A percentile compares a stretch with the other conserved stretches of the same genome.
Evolutionary conservation across 2,329 filamentous ascomycete species (phyloP).

Genomic region (Rugonectria rugulosa): DNA sequence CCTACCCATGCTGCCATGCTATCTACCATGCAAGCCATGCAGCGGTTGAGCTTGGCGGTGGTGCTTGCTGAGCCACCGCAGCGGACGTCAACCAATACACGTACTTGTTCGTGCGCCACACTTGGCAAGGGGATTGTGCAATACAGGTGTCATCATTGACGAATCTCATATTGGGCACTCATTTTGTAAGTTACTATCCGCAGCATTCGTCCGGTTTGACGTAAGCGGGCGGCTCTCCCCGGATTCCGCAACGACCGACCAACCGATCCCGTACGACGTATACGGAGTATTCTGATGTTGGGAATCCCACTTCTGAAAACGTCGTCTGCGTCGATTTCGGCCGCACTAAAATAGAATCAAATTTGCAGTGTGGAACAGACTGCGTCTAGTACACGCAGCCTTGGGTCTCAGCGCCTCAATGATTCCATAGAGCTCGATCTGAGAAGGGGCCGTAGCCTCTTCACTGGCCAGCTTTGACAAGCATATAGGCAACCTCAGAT

Average conservation of each 20-base stretch:
- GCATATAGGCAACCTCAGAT: no score
- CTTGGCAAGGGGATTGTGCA: not conserved
- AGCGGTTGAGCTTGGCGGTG: not conserved
- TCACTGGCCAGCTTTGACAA: no score
- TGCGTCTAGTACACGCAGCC: no score
- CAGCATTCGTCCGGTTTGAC: slow-evolving; percentile 1
- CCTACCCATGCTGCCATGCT: not conserved
- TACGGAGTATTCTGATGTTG: no score
- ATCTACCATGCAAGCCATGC: no score
- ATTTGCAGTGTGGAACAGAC: no score
- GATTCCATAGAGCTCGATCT: no score
- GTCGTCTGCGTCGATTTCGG: no score
- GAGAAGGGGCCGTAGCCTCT: no score
- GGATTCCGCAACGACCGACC: slow-evolving; percentile 2
- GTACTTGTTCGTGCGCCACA: slow-evolving; percentile 12
- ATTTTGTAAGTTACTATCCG: not conserved
- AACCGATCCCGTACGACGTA: not conserved
- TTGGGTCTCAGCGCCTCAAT: no score
- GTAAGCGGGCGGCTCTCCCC: not conserved
- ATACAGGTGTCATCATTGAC: not conserved
- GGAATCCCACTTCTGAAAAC: not conserved
- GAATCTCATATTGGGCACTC: not conserved
- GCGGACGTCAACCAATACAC: slow-evolving; percentile 30
- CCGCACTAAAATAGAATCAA: no score
- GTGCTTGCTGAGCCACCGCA: slow-evolving; percentile 32